phyloP scores from a whole-genome alignment of 2,329 filamentous ascomycete genomes.

The Aspergillus sp. region DNA sequence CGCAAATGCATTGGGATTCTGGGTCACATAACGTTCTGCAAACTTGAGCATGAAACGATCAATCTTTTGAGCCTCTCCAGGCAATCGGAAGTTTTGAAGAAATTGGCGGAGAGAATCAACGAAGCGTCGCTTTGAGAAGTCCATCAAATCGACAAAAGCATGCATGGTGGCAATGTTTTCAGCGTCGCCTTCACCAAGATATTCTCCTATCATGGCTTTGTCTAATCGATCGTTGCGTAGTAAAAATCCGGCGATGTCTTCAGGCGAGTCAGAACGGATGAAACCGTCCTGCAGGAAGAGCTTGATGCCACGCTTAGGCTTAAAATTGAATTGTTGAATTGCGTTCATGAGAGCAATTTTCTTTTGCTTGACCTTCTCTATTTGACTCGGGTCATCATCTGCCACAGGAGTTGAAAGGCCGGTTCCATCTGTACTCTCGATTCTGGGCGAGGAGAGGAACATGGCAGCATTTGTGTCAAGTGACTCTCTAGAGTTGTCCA shows the following conservation, averaged over 20 bases:
- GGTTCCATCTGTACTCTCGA: constrained; percentile 50
- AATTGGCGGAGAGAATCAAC: constrained; percentile 90
- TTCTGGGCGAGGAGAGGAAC: constrained; percentile 55
- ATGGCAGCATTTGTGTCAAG: constrained; percentile 60
- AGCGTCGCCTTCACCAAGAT: constrained; percentile 85
- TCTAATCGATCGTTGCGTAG: constrained; percentile 77
- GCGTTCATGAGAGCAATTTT: constrained; percentile 91
- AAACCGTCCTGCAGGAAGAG: constrained; percentile 78
- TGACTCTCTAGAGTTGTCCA: constrained; percentile 64
- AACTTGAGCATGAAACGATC: constrained; percentile 99
- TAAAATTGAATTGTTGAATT: constrained; percentile 92
- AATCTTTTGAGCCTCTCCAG: constrained; percentile 96
- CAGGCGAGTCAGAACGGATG: constrained; percentile 70
- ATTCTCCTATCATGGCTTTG: constrained; percentile 91
- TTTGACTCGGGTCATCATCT: constrained; percentile 86
- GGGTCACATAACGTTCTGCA: constrained; percentile 88
- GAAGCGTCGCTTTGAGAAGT: constrained; percentile 86
- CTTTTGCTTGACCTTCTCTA: constrained; percentile 91
- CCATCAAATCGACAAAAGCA: constrained; percentile 92
- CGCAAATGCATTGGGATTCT: constrained; percentile 94
- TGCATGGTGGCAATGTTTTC: constrained; percentile 98
- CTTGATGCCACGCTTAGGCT: constrained; percentile 91
- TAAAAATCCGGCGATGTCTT: constrained; percentile 81
- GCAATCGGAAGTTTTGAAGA: constrained; percentile 87
- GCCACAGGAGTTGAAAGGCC: constrained; percentile 61